Conservation (phyloP, 192 early-diverging fungal species). For the Geranomyces variabilis region DNA sequence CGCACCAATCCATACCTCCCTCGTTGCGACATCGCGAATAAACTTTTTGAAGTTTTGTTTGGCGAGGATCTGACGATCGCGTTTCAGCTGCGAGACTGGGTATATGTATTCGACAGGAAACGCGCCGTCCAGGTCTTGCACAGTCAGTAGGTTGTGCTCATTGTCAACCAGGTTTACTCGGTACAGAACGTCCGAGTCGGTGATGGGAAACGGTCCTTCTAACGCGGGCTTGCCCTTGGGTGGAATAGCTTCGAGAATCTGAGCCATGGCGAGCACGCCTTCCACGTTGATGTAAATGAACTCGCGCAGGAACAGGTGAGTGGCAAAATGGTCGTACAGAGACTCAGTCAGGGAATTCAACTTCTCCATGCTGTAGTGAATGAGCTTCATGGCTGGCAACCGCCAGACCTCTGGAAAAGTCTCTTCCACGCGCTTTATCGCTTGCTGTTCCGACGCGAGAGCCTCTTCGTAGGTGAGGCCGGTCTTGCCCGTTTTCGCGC, state of each 20-base stretch:
- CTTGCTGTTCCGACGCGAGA: conserved; percentile 70
- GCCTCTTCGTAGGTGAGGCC: conserved; percentile 83
- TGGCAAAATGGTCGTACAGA: conserved; percentile 60
- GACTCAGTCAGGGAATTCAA: conserved; percentile 67
- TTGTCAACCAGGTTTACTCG: conserved; percentile 56
- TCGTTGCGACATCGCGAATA: conserved; percentile 65
- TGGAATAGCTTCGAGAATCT: conserved; percentile 20
- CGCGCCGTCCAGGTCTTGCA: conserved; percentile 41
- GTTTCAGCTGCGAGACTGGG: conserved; percentile 39
- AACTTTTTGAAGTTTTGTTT: conserved; percentile 75
- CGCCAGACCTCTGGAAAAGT: conserved; percentile 70
- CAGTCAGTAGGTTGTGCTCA: conserved; percentile 41
- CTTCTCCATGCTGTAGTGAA: conserved; percentile 72
- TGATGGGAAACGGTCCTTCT: conserved; percentile 9
- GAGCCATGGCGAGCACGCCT: conserved; percentile 9
- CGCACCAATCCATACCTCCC: conserved; percentile 71
- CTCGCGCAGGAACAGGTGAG: conserved; percentile 60
- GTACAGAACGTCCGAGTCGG: conserved; percentile 19
- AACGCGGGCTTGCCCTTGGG: not conserved
- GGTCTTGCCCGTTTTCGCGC: conserved; percentile 72
- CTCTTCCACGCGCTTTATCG: conserved; percentile 62
- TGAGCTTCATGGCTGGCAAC: conserved; percentile 59
- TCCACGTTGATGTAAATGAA: conserved; percentile 43
- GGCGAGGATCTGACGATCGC: conserved; percentile 66
- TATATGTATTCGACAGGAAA: conserved; percentile 28